Evolutionary conservation across 192 early-diverging fungal species (phyloP), one percentile per base, ranked within the genome.

Genomic region (Coemansia sp.): DNA sequence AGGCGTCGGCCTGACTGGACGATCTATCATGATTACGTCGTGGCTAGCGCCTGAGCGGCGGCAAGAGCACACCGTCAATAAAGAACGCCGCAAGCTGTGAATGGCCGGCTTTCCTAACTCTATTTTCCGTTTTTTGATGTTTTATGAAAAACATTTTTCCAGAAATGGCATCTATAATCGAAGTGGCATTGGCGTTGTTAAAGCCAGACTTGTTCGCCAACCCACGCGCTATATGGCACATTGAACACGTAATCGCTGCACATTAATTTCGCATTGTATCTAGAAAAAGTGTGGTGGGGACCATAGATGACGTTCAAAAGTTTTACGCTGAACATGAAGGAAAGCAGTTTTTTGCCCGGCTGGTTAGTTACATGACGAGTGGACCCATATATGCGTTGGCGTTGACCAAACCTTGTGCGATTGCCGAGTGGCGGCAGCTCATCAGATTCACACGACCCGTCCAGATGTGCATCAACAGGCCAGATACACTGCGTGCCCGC

Each of bases 191-290:
- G 31, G 89, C 86, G 8, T 63, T 90, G 31, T 70, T 90, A 49
- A 90, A 91, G 61, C 89, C 89, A 36, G 89, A 91, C 62, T 64
- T 91, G 20, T 72, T 83, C 50, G 87, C 87, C 5, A 84, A 88
- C 66, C 83, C 84, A 15, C 26, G 0, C 34, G 46, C 34, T 61
- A 81, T 38, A 61, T 70, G 5, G 14, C 36, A 14, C 63, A 66
- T 40, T 81, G 87, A n/a, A 47, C 67, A 73, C 21, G 21, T 1
- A 21, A 1, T 21, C 21, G 21, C 21, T 21, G 21, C 21, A 21
- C 21, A 21, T 21, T 21, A 0, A 21, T 21, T 21, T 21, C 21
- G 21, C 21, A 21, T 21, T 21, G 21, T 21, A 21, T 21, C 21
- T 1, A 21, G 21, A 21, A 21, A 21, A 21, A 1, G 21, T 21